Percentiles rank a stretch among this genome's conserved stretches.
These are phyloP conservation scores for Aspergillus sojae DNA, from an alignment of 2,329 filamentous ascomycete species.

Conservation along the genomic window DNA sequence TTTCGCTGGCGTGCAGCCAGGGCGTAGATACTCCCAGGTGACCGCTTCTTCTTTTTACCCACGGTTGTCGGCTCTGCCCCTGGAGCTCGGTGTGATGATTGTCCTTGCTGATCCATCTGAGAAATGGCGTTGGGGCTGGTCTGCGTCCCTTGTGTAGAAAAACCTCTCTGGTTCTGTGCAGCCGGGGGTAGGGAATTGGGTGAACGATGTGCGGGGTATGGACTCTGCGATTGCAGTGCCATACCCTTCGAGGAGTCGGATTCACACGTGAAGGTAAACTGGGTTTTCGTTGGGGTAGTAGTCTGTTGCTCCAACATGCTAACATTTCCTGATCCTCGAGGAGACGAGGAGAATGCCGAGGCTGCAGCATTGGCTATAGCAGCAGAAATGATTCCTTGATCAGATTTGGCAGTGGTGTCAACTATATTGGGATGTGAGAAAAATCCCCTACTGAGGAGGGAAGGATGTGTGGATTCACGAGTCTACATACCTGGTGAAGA, in stretches of 20 bases:
- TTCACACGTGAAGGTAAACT: constrained; percentile 96
- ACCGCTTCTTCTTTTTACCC: constrained; percentile 66
- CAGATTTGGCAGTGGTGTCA: constrained; percentile 44
- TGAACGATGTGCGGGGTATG: constrained; percentile 41
- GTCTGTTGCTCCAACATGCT: constrained; percentile 75
- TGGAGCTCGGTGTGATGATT: constrained; percentile 38
- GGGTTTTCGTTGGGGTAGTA: constrained; percentile 70
- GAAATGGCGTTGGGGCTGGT: constrained; percentile 54
- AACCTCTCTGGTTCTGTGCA: constrained; percentile 40
- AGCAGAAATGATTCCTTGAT: constrained; percentile 84
- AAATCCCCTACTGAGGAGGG: constrained; percentile 25
- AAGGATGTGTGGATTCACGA: neutral
- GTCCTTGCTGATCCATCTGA: constrained; percentile 35
- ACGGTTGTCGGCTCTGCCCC: constrained; percentile 51
- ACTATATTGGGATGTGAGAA: constrained; percentile 25
- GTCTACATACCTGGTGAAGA: constrained; percentile 40
- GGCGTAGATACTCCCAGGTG: constrained; percentile 70
- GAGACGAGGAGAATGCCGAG: constrained; percentile 63
- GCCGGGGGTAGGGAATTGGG: constrained; percentile 35
- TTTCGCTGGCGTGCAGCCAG: constrained; percentile 77
- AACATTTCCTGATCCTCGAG: constrained; percentile 73
- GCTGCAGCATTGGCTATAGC: constrained; percentile 89
- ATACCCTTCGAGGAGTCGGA: constrained; percentile 81
- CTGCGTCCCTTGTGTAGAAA: constrained; percentile 59
- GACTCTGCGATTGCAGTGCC: constrained; percentile 68